Base-by-base conservation (phyloP, 2,329 filamentous ascomycete genomes). In the Colletotrichum costaricense region DNA sequence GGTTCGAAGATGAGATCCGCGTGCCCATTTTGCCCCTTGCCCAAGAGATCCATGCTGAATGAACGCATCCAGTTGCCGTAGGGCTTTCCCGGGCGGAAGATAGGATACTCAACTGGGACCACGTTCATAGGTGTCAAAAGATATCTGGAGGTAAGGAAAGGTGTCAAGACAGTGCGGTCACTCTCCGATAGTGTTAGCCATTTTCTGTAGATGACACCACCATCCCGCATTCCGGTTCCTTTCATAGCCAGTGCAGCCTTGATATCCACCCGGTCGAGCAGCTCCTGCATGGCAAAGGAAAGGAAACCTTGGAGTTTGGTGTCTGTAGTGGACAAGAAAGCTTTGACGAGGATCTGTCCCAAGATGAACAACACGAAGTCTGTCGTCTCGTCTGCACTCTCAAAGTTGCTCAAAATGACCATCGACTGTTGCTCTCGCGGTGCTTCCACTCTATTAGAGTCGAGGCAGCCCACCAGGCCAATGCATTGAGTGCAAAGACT, bases 221-320 rank as follows among this genome's bases (percentile, higher is more conserved):
- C 86, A 33, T 91, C 89, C 24, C 75, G 72, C 70, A 78, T 79
- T 5, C 81, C 81, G 1, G 81, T 81, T 4, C 84, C 82, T 49
- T 84, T 81, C 80, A 82, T 81, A 35, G 80, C 81, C 64, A 86
- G 87, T 0, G 88, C 90, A 12, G 88, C 85, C 72, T 88, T 91
- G 78, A 98, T 92, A 33, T 93, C 92, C 78, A 93, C 94, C 76
- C 93, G 91, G 57, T 92, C 92, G 4, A 98, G 88, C 54, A 98
- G 88, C 78, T 97, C 93, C 82, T 99, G 97, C 92, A 99, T 98
- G 2, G 93, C 94, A 82, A 94, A 99, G 1, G 96, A 96, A 22
- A 99, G 87, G 79, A 97, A 98, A 0, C 95, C 95, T 81, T 98
- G 97, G 6, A 95, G 89, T 76, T 91, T 92, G 2, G 95, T 93